A percentile compares a stretch with the other conserved stretches of the same genome.
phyloP scores from a whole-genome alignment of 2,329 filamentous ascomycete species.

The Exutisphaerella laricina region DNA sequence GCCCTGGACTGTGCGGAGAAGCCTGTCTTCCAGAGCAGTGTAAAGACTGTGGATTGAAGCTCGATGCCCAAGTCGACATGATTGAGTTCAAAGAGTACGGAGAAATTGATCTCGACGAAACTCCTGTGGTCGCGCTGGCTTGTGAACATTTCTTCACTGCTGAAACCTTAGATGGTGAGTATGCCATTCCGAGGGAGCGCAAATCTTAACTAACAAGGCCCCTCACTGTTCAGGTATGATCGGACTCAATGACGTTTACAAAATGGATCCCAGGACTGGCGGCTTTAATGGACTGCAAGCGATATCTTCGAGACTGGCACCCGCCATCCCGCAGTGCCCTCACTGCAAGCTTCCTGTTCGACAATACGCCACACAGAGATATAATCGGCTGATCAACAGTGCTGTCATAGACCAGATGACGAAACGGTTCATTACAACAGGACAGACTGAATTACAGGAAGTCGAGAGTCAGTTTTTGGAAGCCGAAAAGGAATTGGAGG shows the following conservation, averaged over 20 bases:
- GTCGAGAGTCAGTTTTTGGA: conserved; percentile 49
- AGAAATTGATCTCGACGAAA: conserved; percentile 54
- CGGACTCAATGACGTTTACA: no score
- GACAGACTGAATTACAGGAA: conserved; percentile 49
- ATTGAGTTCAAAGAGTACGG: conserved; percentile 50
- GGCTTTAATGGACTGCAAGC: no score
- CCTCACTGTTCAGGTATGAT: no score
- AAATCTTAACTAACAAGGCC: no score
- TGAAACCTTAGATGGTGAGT: conserved; percentile 58
- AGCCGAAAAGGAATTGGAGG: conserved; percentile 31
- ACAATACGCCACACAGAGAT: conserved; percentile 31
- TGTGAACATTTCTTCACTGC: conserved; percentile 61
- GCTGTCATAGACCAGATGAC: conserved; percentile 30
- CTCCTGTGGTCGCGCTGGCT: conserved; percentile 56
- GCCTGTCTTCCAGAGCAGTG: conserved; percentile 50
- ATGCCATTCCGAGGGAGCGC: no score
- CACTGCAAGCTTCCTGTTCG: background rate
- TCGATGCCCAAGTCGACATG: conserved; percentile 51
- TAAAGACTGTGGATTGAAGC: conserved; percentile 40
- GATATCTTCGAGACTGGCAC: no score
- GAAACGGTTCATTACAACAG: conserved; percentile 39
- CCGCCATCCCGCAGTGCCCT: no score
- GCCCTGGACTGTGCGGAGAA: conserved; percentile 61
- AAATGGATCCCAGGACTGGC: no score
- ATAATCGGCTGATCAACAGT: conserved; percentile 37